A percentile compares a stretch with the other conserved stretches of the same genome.
Evolutionary conservation across 2,329 filamentous ascomycete genomes (phyloP).

Genomic region (Aspergillus sp.): DNA sequence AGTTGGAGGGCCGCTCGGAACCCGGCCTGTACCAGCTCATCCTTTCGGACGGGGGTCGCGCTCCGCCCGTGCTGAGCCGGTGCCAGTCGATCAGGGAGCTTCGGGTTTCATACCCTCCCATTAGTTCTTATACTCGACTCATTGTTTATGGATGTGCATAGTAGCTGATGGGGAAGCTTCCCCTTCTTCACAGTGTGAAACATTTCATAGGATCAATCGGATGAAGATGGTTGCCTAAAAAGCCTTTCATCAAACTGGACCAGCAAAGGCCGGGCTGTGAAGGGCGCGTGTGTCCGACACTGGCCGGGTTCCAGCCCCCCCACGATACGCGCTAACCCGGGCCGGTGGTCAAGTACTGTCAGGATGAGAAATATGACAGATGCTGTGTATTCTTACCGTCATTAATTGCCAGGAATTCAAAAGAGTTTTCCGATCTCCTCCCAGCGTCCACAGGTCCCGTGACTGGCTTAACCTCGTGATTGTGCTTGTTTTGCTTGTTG

Average conservation of each 20-base stretch:
- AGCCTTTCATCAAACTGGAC: background rate
- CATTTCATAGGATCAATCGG: background rate
- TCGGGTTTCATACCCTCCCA: background rate
- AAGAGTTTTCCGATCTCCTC: conserved; percentile 2
- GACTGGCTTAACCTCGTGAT: background rate
- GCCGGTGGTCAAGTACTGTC: conserved; percentile 11
- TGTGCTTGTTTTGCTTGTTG: background rate
- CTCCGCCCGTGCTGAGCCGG: conserved; percentile 1
- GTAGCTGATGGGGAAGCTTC: background rate
- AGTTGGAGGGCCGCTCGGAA: background rate
- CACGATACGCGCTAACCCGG: background rate
- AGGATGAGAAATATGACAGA: background rate
- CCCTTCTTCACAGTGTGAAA: background rate
- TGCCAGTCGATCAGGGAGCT: background rate
- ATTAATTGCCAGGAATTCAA: no score
- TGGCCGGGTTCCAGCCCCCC: background rate
- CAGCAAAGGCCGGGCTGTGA: no score
- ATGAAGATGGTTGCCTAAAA: conserved; percentile 1
- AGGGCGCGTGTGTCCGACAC: background rate
- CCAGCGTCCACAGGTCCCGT: conserved; percentile 4
- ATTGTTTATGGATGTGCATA: background rate
- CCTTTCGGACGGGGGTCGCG: conserved; percentile 3
- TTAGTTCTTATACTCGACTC: background rate
- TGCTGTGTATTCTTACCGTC: background rate
- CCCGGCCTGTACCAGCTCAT: background rate